phyloP scores from a whole-genome alignment of 441 rosid genomes.

The Arabidopsis lyrata region DNA sequence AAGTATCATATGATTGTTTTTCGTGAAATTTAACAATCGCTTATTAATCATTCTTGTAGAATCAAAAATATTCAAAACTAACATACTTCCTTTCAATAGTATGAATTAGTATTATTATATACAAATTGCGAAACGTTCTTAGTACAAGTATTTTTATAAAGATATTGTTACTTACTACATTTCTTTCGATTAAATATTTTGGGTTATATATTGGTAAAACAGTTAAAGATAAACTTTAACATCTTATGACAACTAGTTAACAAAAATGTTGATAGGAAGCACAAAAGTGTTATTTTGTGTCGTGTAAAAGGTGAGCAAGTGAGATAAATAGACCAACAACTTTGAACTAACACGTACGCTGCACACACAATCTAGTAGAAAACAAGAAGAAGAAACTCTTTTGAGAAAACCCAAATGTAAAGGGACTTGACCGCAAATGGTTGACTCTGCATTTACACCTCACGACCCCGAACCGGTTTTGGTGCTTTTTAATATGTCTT shows the following conservation, averaged over 20 bases:
- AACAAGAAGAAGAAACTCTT: constrained; percentile 10
- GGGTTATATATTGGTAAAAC: not conserved
- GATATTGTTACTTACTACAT: not conserved
- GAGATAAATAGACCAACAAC: constrained; percentile 28
- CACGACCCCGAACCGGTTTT: constrained; percentile 32
- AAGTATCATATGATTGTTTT: too few relatives aligned
- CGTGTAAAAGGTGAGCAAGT: constrained; percentile 31
- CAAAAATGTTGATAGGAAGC: not conserved
- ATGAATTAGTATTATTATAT: too few relatives aligned
- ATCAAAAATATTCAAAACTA: too few relatives aligned
- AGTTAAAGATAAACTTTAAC: not conserved
- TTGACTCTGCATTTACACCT: constrained; percentile 37
- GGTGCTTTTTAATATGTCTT: constrained; percentile 12
- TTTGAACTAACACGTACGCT: constrained; percentile 21
- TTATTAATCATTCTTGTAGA: too few relatives aligned
- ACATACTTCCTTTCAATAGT: too few relatives aligned
- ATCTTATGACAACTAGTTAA: not conserved
- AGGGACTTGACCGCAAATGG: constrained; percentile 34
- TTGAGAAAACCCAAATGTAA: constrained; percentile 7
- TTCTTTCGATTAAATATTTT: not conserved
- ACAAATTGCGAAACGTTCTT: too few relatives aligned
- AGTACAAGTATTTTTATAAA: too few relatives aligned
- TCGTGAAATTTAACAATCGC: too few relatives aligned
- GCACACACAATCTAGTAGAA: not conserved
- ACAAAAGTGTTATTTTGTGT: not conserved